phyloP scores from a whole-genome alignment of 1,284 basidiomycete species.

The Ceratobasidium sp. region DNA sequence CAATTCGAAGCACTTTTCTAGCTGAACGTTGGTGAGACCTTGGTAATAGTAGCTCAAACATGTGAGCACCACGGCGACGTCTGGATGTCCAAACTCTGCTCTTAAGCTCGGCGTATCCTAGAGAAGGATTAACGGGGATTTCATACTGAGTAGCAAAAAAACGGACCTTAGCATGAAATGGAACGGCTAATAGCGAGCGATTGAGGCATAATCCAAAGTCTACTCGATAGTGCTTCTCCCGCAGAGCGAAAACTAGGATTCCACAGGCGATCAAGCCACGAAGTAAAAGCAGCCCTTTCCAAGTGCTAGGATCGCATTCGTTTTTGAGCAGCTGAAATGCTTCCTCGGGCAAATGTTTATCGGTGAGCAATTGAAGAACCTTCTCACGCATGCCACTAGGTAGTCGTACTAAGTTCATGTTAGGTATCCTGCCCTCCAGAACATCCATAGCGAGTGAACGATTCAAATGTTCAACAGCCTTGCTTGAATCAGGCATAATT shows the following conservation, averaged over 20 bases:
- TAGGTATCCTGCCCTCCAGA: slow-evolving; percentile 48
- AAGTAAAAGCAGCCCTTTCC: slow-evolving; percentile 57
- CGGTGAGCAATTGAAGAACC: slow-evolving; percentile 13
- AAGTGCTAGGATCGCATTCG: slow-evolving; percentile 44
- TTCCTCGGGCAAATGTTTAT: not conserved
- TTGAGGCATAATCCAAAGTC: slow-evolving; percentile 62
- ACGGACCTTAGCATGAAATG: slow-evolving; percentile 61
- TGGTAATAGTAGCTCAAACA: slow-evolving; percentile 65
- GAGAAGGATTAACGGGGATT: not conserved
- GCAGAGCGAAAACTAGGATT: slow-evolving; percentile 58
- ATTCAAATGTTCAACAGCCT: slow-evolving; percentile 48
- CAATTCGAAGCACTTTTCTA: slow-evolving; percentile 57
- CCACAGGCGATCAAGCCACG: slow-evolving; percentile 59
- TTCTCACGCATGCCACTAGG: not conserved
- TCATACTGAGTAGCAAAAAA: not conserved
- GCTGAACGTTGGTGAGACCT: slow-evolving; percentile 58
- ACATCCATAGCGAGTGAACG: slow-evolving; percentile 50
- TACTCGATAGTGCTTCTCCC: slow-evolving; percentile 62
- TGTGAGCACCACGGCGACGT: slow-evolving; percentile 61
- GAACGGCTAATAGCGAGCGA: slow-evolving; percentile 63
- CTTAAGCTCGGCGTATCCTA: slow-evolving; percentile 60
- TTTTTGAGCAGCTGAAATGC: not conserved
- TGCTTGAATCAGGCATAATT: slow-evolving; percentile 50
- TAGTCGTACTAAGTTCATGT: slow-evolving; percentile 16
- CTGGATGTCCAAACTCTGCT: slow-evolving; percentile 68